Percentiles rank a stretch among this genome's conserved stretches.
Conservation (phyloP, 192 early-diverging fungal species). For the Phlyctochytrium planicorne region DNA sequence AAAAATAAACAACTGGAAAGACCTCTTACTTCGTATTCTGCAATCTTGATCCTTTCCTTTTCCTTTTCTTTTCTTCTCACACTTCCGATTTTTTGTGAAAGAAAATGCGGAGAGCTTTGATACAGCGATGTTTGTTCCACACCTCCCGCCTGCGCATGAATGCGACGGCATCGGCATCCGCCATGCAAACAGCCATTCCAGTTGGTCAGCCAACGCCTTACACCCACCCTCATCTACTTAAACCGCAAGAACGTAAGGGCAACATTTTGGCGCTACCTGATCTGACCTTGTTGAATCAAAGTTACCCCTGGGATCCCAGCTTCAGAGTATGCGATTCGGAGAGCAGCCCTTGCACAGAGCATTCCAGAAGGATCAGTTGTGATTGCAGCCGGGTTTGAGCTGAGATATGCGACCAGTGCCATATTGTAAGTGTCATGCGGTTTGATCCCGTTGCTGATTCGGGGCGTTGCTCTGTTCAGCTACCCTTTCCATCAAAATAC, state of each 20-base stretch:
- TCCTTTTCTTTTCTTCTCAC: too few relatives aligned
- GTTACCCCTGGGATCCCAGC: slow-evolving; percentile 76
- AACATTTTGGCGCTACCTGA: slow-evolving; percentile 1
- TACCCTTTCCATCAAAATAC: slow-evolving; percentile 94
- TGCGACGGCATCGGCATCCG: not conserved
- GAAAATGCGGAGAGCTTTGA: too few relatives aligned
- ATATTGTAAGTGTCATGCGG: slow-evolving; percentile 66
- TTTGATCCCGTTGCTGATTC: not conserved
- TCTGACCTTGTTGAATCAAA: slow-evolving; percentile 5
- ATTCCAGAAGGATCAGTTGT: slow-evolving; percentile 62
- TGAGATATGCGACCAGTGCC: slow-evolving; percentile 83
- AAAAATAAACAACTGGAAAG: too few relatives aligned
- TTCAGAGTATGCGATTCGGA: slow-evolving; percentile 75
- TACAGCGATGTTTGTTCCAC: too few relatives aligned
- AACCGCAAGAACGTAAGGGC: slow-evolving; percentile 61
- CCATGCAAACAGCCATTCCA: not conserved
- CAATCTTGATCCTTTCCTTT: too few relatives aligned
- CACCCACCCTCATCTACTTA: slow-evolving; percentile 83
- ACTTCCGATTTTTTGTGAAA: too few relatives aligned
- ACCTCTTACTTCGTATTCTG: too few relatives aligned
- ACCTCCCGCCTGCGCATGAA: too few relatives aligned
- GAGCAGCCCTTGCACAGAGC: slow-evolving; percentile 57
- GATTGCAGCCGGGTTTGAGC: slow-evolving; percentile 65
- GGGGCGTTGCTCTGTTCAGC: too few relatives aligned
- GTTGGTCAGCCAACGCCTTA: slow-evolving; percentile 79